Base-by-base conservation (phyloP, 2,329 filamentous ascomycete genomes). In the Ophiocordyceps camponoti-floridani region DNA sequence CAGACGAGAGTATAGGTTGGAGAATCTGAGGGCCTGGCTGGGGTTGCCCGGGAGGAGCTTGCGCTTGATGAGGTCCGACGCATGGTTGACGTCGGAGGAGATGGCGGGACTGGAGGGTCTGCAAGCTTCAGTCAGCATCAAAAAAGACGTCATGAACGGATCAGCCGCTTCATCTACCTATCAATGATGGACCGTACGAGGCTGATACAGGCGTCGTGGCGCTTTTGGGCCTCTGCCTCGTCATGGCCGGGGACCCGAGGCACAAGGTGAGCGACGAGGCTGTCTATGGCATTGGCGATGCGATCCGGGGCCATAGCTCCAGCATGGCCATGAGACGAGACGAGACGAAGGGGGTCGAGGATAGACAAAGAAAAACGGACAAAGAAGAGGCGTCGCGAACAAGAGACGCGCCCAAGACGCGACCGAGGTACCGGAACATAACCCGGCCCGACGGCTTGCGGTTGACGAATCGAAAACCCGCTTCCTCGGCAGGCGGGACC, bases 1-100 rank as follows among this genome's bases (percentile, higher is more conserved):
- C 16, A 98, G 73, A 46, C 86, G 76, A 31, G 85, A 86, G 63
- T 95, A 94, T 27, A 98, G 73, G 56, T 94, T 93, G 23, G 86
- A 82, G 62, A 95, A 94, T 49, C 81, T 76, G 18, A 89, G 70
- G 4, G 88, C 86, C 61, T 88, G 83, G 50, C 74, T 82, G 41
- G 75, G 75, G 56, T 86, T 84, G 52, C 80, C 82, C 53, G 83
- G 77, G 47, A 93, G 76, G 50, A 98, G 70, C 63, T 84, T 85
- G 57, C 84, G 78, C 66, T 89, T 91, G 61, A 98, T 95, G 54
- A 94, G 66, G 59, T 95, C 87, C 28, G 85, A 85, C 45, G 88
- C 87, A 69, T 95, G 88, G 59, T 94, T 89, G 50, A 94, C 81
- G 58, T 88, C 82, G 47, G 80, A 73, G 28, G 74, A 72, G 44